Conservation (phyloP, 2,329 filamentous ascomycete genomes). For the Beauveria sp. region DNA sequence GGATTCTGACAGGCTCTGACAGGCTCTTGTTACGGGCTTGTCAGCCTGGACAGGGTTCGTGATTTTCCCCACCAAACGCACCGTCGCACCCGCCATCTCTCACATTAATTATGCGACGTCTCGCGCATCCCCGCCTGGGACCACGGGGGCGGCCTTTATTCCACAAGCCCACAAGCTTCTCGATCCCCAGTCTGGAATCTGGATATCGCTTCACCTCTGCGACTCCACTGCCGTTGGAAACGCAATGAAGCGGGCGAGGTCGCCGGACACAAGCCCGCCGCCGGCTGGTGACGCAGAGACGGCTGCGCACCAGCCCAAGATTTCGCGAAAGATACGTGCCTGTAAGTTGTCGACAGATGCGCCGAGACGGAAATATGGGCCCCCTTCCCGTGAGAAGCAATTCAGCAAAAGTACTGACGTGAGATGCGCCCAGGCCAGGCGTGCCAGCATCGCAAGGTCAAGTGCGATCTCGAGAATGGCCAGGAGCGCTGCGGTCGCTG, state of each 20-base stretch:
- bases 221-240: constrained; percentile 8
- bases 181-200: constrained; percentile 25
- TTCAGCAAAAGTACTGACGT: too few species aligned
- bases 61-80: background rate
- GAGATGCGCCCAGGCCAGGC: constrained; percentile 24
- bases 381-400: too few species aligned
- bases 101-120: background rate
- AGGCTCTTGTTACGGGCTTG: background rate
- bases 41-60: background rate
- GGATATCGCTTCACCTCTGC: constrained; percentile 8
- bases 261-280: constrained; percentile 15
- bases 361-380: background rate
- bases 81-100: background rate
- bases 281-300: background rate
- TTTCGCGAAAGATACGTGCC: constrained; percentile 25
- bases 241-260: constrained; percentile 18
- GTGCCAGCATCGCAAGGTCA: constrained; percentile 47
- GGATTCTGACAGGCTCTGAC: too few species aligned
- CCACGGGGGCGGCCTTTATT: constrained; percentile 6
- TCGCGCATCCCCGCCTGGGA: background rate
- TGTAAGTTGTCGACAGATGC: constrained; percentile 18
- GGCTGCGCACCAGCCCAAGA: constrained; percentile 19
- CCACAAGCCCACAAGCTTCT: background rate
- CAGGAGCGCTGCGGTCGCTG: constrained; percentile 41
- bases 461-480: constrained; percentile 40